Percentiles rank a stretch among this genome's conserved stretches.
Evolutionary conservation across 371 early-diverging fungal species (phyloP).

Genomic region (Mortierella sp.): DNA sequence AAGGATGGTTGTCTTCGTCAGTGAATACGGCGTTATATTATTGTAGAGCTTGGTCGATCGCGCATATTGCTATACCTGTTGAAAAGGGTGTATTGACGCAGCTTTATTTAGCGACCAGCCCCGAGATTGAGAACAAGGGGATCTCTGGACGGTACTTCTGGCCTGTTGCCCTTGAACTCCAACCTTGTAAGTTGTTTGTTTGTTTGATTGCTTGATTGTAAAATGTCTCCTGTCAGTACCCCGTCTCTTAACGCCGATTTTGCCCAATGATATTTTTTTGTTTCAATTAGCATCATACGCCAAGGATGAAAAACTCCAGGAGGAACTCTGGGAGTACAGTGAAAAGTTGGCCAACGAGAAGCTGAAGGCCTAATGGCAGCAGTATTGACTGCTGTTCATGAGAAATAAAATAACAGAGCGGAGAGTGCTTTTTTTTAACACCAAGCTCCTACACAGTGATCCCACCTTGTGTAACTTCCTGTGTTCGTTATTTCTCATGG

Average conservation of each 20-base stretch:
- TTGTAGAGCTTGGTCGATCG: background rate
- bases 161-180: slow-evolving; percentile 29
- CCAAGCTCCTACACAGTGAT: no score
- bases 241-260: no score
- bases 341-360: slow-evolving; percentile 60
- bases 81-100: slow-evolving; percentile 76
- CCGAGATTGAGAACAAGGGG: slow-evolving; percentile 66
- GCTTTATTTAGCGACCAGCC: slow-evolving; percentile 76
- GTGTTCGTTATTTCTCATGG: no score
- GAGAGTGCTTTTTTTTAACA: no score
- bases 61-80: background rate
- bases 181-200: slow-evolving; percentile 25
- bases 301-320: slow-evolving; percentile 47
- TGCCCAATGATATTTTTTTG: background rate
- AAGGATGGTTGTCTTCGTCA: background rate
- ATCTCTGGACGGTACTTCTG: slow-evolving; percentile 69
- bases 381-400: background rate
- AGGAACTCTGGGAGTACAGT: slow-evolving; percentile 61
- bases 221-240: no score
- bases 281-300: slow-evolving; percentile 37
- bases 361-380: slow-evolving; percentile 20
- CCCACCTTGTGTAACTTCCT: no score
- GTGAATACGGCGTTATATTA: background rate
- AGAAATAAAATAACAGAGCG: no score
- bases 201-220: no score